Evolutionary conservation across 371 early-diverging fungal genomes (phyloP).

Genomic region (Mortierella sp.): DNA sequence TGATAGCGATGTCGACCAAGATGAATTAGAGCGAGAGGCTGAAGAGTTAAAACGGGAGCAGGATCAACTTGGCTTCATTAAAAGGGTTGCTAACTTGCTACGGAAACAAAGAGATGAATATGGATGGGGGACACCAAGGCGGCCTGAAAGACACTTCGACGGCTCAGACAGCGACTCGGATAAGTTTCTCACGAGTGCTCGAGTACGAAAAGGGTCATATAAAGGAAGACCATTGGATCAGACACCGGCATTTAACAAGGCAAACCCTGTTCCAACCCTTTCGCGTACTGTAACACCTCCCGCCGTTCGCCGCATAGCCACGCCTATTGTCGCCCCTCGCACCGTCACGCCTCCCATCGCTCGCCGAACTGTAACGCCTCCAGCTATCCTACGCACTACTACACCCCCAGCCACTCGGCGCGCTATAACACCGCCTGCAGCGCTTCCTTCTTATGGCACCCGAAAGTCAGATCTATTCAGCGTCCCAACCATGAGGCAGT

Average conservation of each 20-base stretch:
- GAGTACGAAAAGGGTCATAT: constrained; percentile 9
- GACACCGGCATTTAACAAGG: neutral
- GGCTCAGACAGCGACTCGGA: constrained; percentile 14
- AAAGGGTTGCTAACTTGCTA: constrained; percentile 27
- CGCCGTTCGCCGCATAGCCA: neutral
- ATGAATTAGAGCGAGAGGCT: constrained; percentile 12
- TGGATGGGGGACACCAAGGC: constrained; percentile 32
- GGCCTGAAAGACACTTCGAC: constrained; percentile 4
- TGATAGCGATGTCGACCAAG: neutral
- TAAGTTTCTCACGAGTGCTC: constrained; percentile 25
- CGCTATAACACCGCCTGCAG: neutral
- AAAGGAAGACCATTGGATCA: constrained; percentile 6
- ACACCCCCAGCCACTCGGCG: constrained; percentile 8
- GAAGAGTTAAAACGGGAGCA: constrained; percentile 31
- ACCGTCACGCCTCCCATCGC: neutral
- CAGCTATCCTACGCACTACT: constrained; percentile 6
- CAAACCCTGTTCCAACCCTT: neutral
- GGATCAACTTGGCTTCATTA: constrained; percentile 43
- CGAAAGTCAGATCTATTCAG: constrained; percentile 7
- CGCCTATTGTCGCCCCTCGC: neutral
- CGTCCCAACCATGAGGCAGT: constrained; percentile 33
- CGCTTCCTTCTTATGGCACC: neutral
- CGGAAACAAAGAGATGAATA: constrained; percentile 34
- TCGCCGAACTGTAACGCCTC: neutral
- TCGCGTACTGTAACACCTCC: constrained; percentile 4